phyloP scores from a whole-genome alignment of 306 rosid genomes.

The Rubus idaeus region DNA sequence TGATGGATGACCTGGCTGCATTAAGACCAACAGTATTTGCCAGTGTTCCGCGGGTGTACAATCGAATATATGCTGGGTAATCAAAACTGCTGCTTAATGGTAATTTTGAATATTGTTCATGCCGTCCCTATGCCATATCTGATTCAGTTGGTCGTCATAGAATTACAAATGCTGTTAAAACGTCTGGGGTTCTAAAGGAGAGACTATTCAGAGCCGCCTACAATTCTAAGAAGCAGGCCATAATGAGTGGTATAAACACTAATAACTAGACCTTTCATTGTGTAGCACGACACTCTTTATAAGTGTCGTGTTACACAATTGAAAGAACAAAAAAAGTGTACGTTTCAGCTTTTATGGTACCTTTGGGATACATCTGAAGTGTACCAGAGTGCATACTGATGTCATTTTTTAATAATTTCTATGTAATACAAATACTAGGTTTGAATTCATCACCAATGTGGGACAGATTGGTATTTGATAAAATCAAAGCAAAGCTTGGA shows the following conservation, averaged over 20 bases:
- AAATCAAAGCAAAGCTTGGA: too few relatives aligned
- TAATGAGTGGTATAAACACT: slow-evolving; percentile 33
- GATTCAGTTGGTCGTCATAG: slow-evolving; percentile 44
- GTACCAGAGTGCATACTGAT: background rate
- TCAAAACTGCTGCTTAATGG: too few relatives aligned
- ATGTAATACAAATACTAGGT: slow-evolving; percentile 2
- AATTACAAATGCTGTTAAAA: background rate
- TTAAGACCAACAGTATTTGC: too few relatives aligned
- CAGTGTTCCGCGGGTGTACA: too few relatives aligned
- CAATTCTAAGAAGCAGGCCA: too few relatives aligned
- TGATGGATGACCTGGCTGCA: too few relatives aligned
- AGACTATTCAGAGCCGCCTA: too few relatives aligned
- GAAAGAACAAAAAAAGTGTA: background rate
- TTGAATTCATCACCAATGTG: too few relatives aligned
- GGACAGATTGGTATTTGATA: too few relatives aligned
- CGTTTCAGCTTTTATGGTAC: background rate
- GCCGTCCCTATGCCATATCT: slow-evolving; percentile 1
- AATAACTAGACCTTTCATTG: background rate
- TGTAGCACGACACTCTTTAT: background rate
- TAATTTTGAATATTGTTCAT: slow-evolving; percentile 9
- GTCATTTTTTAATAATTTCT: background rate
- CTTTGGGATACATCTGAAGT: background rate
- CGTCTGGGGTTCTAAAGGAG: too few relatives aligned
- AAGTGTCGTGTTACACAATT: background rate
- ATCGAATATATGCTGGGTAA: too few relatives aligned